These are phyloP conservation scores for Dryas alaskensis DNA, from an alignment of 306 rosid genomes.

Conservation along the genomic window DNA sequence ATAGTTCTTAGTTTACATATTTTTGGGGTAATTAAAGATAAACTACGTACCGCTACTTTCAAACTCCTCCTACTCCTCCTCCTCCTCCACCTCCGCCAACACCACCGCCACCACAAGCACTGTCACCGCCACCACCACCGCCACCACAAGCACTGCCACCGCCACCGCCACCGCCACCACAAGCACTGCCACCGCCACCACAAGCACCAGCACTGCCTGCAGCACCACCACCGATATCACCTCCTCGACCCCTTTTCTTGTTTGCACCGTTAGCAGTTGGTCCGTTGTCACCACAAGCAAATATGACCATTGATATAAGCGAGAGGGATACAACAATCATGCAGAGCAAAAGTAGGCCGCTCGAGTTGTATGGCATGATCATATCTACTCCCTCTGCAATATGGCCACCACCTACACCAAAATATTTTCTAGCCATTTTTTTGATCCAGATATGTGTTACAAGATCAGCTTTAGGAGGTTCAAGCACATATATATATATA, in stretches of 20 bases:
- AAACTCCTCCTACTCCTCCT: too few species aligned
- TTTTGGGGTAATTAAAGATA: too few species aligned
- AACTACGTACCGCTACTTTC: too few species aligned
- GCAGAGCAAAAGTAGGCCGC: conserved; percentile 20
- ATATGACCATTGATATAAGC: conserved; percentile 34
- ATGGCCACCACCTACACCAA: neutral
- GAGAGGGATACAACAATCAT: conserved; percentile 35
- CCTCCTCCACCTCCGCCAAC: neutral
- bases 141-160: neutral
- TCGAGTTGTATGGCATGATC: neutral
- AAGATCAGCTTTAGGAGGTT: neutral
- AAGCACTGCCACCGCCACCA: neutral
- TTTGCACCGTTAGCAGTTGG: neutral
- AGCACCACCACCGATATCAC: neutral
- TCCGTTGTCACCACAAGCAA: conserved; percentile 30
- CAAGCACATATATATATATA: neutral
- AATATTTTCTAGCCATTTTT: neutral
- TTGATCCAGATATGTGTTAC: neutral
- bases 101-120: neutral
- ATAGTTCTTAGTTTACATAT: too few species aligned
- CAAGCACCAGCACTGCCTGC: neutral
- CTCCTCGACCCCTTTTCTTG: neutral
- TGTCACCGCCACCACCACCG: neutral
- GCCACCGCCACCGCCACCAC: neutral
- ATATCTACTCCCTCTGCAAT: neutral